These are phyloP conservation scores for Graphilbum fragrans DNA, from an alignment of 2,329 filamentous ascomycete genomes.

Conservation along the genomic window DNA sequence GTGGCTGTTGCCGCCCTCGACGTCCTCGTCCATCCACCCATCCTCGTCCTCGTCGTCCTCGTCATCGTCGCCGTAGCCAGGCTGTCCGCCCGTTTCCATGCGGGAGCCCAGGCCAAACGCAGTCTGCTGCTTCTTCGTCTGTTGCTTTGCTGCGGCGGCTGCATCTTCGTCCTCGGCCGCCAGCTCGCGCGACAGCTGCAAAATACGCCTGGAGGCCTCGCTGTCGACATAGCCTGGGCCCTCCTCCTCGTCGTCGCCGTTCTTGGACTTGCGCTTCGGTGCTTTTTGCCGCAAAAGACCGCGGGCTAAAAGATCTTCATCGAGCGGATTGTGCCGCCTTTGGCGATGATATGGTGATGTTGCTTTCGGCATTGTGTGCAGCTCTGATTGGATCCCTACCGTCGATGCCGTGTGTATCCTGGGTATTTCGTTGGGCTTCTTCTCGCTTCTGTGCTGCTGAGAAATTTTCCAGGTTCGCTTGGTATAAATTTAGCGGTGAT, in stretches of 20 bases:
- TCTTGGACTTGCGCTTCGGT: conserved; percentile 57
- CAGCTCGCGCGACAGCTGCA: conserved; percentile 56
- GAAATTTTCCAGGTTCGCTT: neutral
- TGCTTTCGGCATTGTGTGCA: conserved; percentile 64
- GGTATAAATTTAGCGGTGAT: neutral
- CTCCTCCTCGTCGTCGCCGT: conserved; percentile 43
- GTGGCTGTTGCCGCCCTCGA: conserved; percentile 59
- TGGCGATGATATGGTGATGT: conserved; percentile 46
- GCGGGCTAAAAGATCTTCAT: conserved; percentile 69
- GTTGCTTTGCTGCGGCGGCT: conserved; percentile 41
- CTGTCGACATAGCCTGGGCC: conserved; percentile 72
- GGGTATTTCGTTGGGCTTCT: neutral
- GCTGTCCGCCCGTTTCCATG: conserved; percentile 48
- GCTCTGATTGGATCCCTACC: too few relatives aligned
- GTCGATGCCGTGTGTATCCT: neutral
- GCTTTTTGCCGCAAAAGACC: conserved; percentile 61
- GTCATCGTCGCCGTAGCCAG: conserved; percentile 23
- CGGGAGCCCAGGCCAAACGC: conserved; percentile 74
- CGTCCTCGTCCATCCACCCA: conserved; percentile 71
- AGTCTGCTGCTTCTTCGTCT: conserved; percentile 24
- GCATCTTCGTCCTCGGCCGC: conserved; percentile 41
- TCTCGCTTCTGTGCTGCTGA: neutral
- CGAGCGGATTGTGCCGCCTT: conserved; percentile 79
- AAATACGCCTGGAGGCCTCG: conserved; percentile 76
- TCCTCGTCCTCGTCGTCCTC: conserved; percentile 43